Base-by-base conservation (phyloP, 306 rosid genomes). In the Fagus crenata region DNA sequence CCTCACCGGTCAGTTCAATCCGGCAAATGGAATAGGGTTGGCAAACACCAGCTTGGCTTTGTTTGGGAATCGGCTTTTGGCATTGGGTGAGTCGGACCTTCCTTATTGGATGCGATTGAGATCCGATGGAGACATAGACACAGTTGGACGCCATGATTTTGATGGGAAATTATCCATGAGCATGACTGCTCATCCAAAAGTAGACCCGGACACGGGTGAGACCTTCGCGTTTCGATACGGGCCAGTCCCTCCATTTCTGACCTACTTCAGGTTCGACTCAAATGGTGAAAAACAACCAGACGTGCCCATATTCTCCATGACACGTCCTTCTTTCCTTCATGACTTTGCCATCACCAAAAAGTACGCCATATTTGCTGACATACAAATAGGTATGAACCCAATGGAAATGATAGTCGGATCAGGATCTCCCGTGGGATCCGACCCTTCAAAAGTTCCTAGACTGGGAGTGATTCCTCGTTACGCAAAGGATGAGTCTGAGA, bases 161-260 rank as follows among this genome's bases (percentile, higher is more conserved):
- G 77, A 87, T 43, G 96, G 98, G 0, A 85, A 92, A 75, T 92
- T 95, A 2, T 67, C 2, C 15, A 56, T 85, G 78, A 92, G 89
- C 72, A 92, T 95, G 92, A 92, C 98, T 1, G 97, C 98, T 0
- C 97, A 95, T 55, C 97, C 98, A 2, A 95, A 95, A 54, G 4
- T 86, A 0, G 98, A 95, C 49, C 82, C 84, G 0, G 89, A 84
- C 1, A 84, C 93, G 0, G 90, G 91, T 0, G 97, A 95, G 73
- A 68, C 92, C n/a, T 95, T 95, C 14, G 96, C 96, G 5, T 95
- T 92, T 41, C 90, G 96, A 13, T 92, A 89, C 76, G 89, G 97
- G 4, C 96, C 92, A 0, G 22, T 87, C 1, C 98, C 93, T 2
- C 97, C 98, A 0, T 95, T 90, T 28, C 84, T 95, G 7, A 92